Conservation (phyloP, 306 rosid species). For the Cucumis melo region DNA sequence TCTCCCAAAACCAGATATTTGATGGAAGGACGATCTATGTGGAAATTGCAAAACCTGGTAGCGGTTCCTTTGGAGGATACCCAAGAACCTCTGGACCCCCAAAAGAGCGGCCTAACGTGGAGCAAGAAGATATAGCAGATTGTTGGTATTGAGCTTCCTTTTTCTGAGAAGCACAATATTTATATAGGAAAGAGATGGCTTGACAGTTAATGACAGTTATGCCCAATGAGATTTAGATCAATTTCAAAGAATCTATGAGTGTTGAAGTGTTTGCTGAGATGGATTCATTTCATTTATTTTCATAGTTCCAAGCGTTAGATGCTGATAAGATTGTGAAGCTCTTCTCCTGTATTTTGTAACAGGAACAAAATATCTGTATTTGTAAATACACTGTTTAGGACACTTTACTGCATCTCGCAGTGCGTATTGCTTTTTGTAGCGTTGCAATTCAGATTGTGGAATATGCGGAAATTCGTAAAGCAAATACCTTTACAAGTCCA, state of each 20-base stretch:
- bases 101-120: slow-evolving; percentile 31
- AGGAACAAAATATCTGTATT: background rate
- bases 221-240: background rate
- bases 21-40: slow-evolving; percentile 53
- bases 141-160: slow-evolving; percentile 67
- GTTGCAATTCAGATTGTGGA: background rate
- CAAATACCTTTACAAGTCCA: background rate
- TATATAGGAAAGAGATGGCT: background rate
- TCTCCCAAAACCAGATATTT: slow-evolving; percentile 24
- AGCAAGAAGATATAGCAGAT: slow-evolving; percentile 53
- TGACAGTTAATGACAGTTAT: background rate
- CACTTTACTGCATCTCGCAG: background rate
- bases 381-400: background rate
- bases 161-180: background rate
- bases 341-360: background rate
- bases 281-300: background rate
- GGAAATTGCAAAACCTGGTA: slow-evolving; percentile 53
- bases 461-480: background rate
- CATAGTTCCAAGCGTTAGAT: background rate
- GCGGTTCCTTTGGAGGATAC: slow-evolving; percentile 26
- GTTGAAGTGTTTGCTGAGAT: background rate
- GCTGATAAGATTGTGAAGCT: background rate
- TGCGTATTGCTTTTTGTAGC: background rate
- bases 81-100: slow-evolving; percentile 65
- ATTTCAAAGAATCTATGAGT: background rate